Conservation (phyloP, 2,329 filamentous ascomycete genomes). For the Calonectria honghensis region DNA sequence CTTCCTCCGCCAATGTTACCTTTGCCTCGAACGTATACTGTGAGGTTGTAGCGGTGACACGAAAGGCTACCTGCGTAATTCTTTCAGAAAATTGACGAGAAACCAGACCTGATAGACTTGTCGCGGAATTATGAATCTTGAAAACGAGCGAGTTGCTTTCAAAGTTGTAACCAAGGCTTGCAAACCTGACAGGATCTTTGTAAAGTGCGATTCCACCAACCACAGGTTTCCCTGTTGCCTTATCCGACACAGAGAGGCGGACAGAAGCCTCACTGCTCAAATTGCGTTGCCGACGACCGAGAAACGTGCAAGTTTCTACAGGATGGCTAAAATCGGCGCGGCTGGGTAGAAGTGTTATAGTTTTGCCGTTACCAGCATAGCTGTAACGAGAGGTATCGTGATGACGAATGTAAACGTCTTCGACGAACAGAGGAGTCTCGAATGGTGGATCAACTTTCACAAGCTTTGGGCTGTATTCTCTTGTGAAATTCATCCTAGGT, state of each 20-base stretch:
- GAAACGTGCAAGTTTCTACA: conserved; percentile 19
- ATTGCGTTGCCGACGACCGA: conserved; percentile 9
- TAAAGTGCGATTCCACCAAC: conserved; percentile 1
- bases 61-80: not conserved
- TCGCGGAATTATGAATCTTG: conserved; percentile 23
- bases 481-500: conserved; percentile 9
- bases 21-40: not conserved
- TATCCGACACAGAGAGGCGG: not conserved
- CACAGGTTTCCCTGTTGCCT: not conserved
- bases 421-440: not conserved
- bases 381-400: conserved; percentile 14
- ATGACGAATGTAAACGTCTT: conserved; percentile 19
- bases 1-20: not conserved
- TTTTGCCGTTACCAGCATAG: not conserved
- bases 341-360: conserved; percentile 7
- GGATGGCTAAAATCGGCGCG: conserved; percentile 3
- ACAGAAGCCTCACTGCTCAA: not conserved
- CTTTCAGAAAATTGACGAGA: not conserved
- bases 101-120: not conserved
- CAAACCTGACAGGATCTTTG: conserved; percentile 17
- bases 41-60: not conserved
- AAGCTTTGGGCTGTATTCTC: conserved; percentile 2
- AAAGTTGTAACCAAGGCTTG: conserved; percentile 3
- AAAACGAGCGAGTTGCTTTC: conserved; percentile 9
- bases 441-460: not conserved